Evolutionary conservation across 2,329 filamentous ascomycete species (phyloP), one percentile per base, ranked within the genome.

Genomic region (Zasmidium angulare): DNA sequence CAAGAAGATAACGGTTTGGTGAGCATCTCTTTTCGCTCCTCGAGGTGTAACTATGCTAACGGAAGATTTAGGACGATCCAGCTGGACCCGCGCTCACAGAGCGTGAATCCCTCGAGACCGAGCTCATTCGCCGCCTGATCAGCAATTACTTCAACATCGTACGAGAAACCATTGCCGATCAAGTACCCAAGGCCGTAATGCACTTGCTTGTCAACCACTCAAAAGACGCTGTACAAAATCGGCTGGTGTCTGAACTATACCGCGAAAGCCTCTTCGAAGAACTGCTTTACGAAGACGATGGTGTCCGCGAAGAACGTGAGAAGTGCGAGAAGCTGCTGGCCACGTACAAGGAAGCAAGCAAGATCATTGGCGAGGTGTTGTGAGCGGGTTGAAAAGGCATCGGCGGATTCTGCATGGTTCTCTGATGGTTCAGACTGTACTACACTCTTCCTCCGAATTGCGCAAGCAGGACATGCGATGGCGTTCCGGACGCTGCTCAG

Each of bases 121-220:
- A 99, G 77, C 86, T 99, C 46, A 99, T 99, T 74, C 89, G 93
- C 50, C 90, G 93, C 50, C 85, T 99, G 58, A 99, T 99, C 75
- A 96, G 91, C 29, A 97, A 93, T 1, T 99, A 99, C 81, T 99
- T 99, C 82, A 96, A 96, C 76, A 99, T 99, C 71, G 95, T 99
- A 50, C 90, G 95, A 63, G 95, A 99, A 78, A 93, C 91, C n/a
- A 96, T 97, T 69, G 93, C 93, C 48, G 95, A 99, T 74, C 93
- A 98, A 78, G 95, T 99, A 11, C 95, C 95, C 66, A 99, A 99
- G 79, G 95, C 95, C 3, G 89, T 99, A 68, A 99, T 99, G 95
- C 95, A 99, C 75, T 85, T 99, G 50, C 85, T 99, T 31, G 95
- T 99, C 73, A 99, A 99, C 77, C 91, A 97, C 80, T 96, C 91